phyloP scores from a whole-genome alignment of 371 early-diverging fungal species.

The Syncephalastrum contaminatum region DNA sequence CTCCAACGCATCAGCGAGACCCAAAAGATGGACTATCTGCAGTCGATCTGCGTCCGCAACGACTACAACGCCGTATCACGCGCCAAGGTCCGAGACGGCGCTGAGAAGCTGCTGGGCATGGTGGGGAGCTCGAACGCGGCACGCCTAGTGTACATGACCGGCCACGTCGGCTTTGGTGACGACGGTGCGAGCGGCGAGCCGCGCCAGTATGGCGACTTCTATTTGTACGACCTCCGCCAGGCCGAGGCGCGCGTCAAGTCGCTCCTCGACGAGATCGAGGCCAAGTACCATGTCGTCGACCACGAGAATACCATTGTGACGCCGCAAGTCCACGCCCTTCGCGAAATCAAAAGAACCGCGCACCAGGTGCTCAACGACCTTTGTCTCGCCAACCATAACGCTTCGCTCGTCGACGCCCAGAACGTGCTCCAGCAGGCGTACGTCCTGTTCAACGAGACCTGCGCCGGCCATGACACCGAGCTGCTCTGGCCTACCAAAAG shows the following conservation, averaged over 20 bases:
- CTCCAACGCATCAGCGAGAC: constrained; percentile 38
- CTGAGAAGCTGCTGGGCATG: constrained; percentile 13
- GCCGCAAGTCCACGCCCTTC: constrained; percentile 23
- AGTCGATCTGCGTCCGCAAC: constrained; percentile 28
- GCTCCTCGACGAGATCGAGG: constrained; percentile 13
- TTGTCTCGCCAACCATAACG: constrained; percentile 32
- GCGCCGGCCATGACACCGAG: constrained; percentile 26
- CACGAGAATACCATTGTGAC: constrained; percentile 16
- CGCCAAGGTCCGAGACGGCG: constrained; percentile 10
- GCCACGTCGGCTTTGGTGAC: constrained; percentile 25
- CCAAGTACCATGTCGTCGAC: constrained; percentile 11
- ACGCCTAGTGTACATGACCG: constrained; percentile 11
- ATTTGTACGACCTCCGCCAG: constrained; percentile 34
- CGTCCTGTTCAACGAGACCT: constrained; percentile 33
- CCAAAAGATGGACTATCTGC: constrained; percentile 23
- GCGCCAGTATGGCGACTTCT: constrained; percentile 41
- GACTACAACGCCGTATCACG: constrained; percentile 20
- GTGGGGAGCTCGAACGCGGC: constrained; percentile 14
- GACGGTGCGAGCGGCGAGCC: constrained; percentile 27
- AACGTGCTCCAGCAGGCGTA: constrained; percentile 32
- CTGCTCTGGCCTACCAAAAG: constrained; percentile 34
- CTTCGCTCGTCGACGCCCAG: constrained; percentile 40
- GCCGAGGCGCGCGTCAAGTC: constrained; percentile 26
- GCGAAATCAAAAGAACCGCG: constrained; percentile 18
- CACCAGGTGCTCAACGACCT: constrained; percentile 20